A percentile compares a stretch with the other conserved stretches of the same genome.
Evolutionary conservation across 2,329 filamentous ascomycete species (phyloP).

Genomic region (Xylariales sp.): DNA sequence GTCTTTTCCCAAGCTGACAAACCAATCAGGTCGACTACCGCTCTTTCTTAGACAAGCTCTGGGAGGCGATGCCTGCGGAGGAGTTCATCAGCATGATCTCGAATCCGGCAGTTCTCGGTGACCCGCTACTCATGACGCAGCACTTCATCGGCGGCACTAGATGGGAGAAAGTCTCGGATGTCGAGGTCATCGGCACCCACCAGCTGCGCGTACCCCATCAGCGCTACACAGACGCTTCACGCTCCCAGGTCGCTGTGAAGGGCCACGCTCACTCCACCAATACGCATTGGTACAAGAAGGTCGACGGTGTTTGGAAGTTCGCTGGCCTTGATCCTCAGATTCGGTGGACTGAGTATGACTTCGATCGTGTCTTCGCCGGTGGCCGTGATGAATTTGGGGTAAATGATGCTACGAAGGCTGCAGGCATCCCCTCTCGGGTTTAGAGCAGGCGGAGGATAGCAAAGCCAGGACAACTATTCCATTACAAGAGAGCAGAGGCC

Average conservation of each 20-base stretch:
- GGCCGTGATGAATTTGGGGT: slow-evolving; percentile 54
- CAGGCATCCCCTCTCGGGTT: slow-evolving; percentile 37
- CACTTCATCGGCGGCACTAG: slow-evolving; percentile 71
- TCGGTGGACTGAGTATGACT: slow-evolving; percentile 68
- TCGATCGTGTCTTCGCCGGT: slow-evolving; percentile 64
- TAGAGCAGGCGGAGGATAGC: not conserved
- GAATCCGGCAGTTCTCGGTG: slow-evolving; percentile 66
- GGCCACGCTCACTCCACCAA: slow-evolving; percentile 70
- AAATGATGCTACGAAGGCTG: slow-evolving; percentile 29
- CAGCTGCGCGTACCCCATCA: slow-evolving; percentile 72
- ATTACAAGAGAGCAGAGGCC: too few relatives aligned
- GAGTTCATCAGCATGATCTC: slow-evolving; percentile 73
- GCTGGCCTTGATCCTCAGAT: slow-evolving; percentile 67
- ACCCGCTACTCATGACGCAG: slow-evolving; percentile 71
- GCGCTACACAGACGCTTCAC: slow-evolving; percentile 64
- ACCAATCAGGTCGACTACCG: slow-evolving; percentile 74
- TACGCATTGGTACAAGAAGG: slow-evolving; percentile 67
- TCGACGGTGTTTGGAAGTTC: slow-evolving; percentile 71
- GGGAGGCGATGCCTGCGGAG: slow-evolving; percentile 70
- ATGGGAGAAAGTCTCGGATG: slow-evolving; percentile 68
- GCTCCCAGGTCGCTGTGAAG: slow-evolving; percentile 64
- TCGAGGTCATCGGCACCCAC: slow-evolving; percentile 69
- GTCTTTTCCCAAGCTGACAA: slow-evolving; percentile 17
- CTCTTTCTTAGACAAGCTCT: slow-evolving; percentile 68
- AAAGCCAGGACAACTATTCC: too few relatives aligned